Conservation (phyloP, 805 yeast genomes). For the Saccharomycopsis sp. region DNA sequence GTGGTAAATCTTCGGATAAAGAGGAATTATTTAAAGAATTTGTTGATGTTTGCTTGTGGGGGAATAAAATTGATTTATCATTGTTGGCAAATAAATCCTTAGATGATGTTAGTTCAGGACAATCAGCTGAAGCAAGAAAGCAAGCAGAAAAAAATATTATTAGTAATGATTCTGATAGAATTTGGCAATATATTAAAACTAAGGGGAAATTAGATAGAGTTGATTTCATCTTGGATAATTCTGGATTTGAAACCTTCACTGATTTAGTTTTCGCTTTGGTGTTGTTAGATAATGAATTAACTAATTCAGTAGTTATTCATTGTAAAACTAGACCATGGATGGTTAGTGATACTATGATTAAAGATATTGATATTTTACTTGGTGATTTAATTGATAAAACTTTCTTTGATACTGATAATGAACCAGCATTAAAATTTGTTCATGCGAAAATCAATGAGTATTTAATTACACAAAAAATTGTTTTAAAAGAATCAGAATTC, state of each 20-base stretch:
- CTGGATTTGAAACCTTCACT: conserved; percentile 94
- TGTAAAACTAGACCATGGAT: conserved; percentile 94
- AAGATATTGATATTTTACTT: conserved; percentile 60
- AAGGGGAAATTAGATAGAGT: conserved; percentile 39
- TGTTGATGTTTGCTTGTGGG: conserved; percentile 89
- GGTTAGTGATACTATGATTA: conserved; percentile 90
- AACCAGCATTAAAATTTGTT: conserved; percentile 37
- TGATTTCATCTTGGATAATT: conserved; percentile 84
- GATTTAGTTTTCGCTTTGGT: conserved; percentile 64
- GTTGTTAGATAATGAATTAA: conserved; percentile 63
- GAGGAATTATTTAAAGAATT: conserved; percentile 68
- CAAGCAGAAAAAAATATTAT: conserved; percentile 74
- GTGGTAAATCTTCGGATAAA: conserved; percentile 26
- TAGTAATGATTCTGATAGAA: conserved; percentile 62
- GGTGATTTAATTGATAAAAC: conserved; percentile 45
- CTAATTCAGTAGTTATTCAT: conserved; percentile 63
- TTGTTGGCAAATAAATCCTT: conserved; percentile 80
- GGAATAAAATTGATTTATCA: conserved; percentile 94
- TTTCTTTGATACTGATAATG: conserved; percentile 40
- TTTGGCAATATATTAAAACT: conserved; percentile 47
- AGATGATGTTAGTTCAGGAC: conserved; percentile 85
- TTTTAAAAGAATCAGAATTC: conserved; percentile 56
- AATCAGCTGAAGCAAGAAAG: conserved; percentile 82
- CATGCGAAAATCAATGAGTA: conserved; percentile 40
- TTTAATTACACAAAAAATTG: conserved; percentile 40